These are phyloP conservation scores for Toxoplasma gondii DNA, from an alignment of 169 alveolate genomes.

Conservation along the genomic window DNA sequence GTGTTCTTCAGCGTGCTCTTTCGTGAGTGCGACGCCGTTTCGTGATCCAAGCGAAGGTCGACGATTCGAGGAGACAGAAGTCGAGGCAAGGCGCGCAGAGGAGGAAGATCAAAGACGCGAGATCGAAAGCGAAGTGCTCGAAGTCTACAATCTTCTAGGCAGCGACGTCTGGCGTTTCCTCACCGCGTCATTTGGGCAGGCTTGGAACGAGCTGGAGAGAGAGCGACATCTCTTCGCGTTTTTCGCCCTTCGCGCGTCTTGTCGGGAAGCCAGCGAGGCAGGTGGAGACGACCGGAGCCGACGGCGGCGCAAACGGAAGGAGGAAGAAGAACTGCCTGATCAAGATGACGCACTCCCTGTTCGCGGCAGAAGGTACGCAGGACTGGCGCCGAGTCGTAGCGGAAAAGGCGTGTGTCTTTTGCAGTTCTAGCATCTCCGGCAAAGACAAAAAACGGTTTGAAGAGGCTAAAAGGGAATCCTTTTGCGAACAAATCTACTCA, in stretches of 20 bases:
- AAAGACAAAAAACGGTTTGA: too few relatives aligned
- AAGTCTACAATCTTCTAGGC: background rate
- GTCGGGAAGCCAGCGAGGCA: background rate
- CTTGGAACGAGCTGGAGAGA: background rate
- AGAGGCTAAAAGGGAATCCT: too few relatives aligned
- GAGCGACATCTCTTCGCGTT: background rate
- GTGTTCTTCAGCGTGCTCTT: background rate
- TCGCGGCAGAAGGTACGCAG: conserved; percentile 1
- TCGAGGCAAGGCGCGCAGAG: background rate
- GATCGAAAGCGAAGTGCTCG: background rate
- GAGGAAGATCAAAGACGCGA: background rate
- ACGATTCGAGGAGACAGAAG: background rate
- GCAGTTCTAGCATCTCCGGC: background rate
- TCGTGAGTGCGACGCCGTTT: background rate
- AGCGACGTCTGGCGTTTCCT: background rate
- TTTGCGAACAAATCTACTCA: too few relatives aligned
- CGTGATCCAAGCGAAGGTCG: background rate
- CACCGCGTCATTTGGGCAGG: background rate
- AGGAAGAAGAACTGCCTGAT: background rate
- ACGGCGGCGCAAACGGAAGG: background rate
- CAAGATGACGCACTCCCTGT: background rate
- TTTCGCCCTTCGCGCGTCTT: background rate
- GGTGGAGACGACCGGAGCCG: background rate
- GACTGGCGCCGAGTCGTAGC: background rate
- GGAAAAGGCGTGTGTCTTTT: background rate